Conservation (phyloP, 2,329 filamentous ascomycete species). For the Hypomyces perniciosus region DNA sequence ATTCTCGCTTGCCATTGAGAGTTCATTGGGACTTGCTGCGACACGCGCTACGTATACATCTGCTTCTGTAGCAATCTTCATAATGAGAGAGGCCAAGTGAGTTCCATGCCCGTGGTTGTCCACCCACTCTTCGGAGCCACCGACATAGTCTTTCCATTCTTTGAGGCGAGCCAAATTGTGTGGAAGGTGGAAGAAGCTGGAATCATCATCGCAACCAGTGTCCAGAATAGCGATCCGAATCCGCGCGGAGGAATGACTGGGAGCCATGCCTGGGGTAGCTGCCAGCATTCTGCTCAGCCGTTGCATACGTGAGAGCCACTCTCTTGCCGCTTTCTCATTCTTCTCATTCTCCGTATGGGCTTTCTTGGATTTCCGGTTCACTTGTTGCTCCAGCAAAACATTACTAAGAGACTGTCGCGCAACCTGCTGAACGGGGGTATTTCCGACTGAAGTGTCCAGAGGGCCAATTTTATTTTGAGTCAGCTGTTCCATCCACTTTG, state of each 20-base stretch:
- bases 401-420: too few species aligned
- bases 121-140: neutral
- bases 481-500: neutral
- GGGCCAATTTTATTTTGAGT: neutral
- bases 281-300: too few species aligned
- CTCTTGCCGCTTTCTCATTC: neutral
- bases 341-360: neutral
- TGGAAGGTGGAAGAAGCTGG: neutral
- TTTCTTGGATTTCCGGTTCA: neutral
- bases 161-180: neutral
- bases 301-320: too few species aligned
- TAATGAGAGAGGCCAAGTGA: neutral
- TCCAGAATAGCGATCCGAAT: constrained; percentile 2
- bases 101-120: neutral
- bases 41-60: neutral
- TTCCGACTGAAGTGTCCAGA: neutral
- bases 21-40: neutral
- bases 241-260: neutral
- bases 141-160: neutral
- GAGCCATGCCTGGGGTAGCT: too few species aligned
- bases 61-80: neutral
- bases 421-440: neutral
- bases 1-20: neutral
- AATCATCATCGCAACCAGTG: neutral
- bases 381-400: too few species aligned